phyloP scores from a whole-genome alignment of 2,329 filamentous ascomycete species.

The Aspergillus sp. region DNA sequence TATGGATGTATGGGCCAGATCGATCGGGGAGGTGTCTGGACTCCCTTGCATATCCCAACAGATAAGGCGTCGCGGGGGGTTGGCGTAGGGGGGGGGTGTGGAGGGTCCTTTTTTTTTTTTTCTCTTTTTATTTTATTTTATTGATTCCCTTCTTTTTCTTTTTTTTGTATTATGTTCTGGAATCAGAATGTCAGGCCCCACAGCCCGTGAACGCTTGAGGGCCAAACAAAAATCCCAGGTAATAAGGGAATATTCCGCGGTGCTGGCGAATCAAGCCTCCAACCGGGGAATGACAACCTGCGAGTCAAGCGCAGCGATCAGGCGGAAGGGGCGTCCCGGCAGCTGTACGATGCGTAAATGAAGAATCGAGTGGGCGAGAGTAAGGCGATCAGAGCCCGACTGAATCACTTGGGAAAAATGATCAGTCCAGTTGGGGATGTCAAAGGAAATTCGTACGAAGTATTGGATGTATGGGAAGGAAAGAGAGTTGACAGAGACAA shows the following conservation, averaged over 20 bases:
- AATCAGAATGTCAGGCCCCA: constrained; percentile 12
- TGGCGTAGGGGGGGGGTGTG: constrained; percentile 2
- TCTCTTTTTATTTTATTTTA: constrained; percentile 8
- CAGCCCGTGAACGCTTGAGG: constrained; percentile 5
- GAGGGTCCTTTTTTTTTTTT: neutral
- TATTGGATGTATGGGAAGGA: neutral
- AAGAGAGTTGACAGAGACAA: neutral
- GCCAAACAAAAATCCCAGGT: constrained; percentile 15
- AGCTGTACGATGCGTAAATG: constrained; percentile 13
- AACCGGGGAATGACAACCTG: constrained; percentile 11
- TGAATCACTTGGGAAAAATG: constrained; percentile 4
- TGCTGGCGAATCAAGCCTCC: constrained; percentile 8
- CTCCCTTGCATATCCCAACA: constrained; percentile 27
- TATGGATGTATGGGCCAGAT: constrained; percentile 20
- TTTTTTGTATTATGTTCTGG: constrained; percentile 3
- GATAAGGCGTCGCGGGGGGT: constrained; percentile 25
- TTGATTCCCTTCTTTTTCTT: constrained; percentile 4
- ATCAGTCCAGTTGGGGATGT: constrained; percentile 12
- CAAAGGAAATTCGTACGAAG: neutral
- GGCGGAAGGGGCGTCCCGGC: constrained; percentile 22
- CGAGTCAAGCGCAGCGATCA: constrained; percentile 23
- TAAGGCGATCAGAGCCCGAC: constrained; percentile 5
- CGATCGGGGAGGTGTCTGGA: constrained; percentile 24
- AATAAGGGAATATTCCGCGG: constrained; percentile 13
- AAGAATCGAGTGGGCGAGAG: constrained; percentile 8